These are phyloP conservation scores for Yamadazyma epiphylla DNA, from an alignment of 1,139 yeast species.

Conservation along the genomic window DNA sequence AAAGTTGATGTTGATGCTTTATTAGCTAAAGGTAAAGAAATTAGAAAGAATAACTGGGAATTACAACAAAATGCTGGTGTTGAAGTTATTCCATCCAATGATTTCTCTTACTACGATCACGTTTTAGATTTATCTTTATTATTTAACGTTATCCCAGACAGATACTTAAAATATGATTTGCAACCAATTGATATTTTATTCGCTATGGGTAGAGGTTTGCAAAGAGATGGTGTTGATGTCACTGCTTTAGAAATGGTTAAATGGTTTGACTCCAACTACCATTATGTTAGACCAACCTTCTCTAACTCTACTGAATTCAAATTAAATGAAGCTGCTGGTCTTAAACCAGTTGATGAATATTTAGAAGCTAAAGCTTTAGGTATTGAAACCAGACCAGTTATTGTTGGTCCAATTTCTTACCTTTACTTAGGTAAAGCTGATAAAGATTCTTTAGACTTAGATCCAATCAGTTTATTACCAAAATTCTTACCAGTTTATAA, in stretches of 20 bases:
- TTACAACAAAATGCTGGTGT: constrained; percentile 97
- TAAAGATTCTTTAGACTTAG: constrained; percentile 93
- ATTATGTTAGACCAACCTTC: constrained; percentile 98
- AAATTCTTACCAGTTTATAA: constrained; percentile 90
- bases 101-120: constrained; percentile 97
- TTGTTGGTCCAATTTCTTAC: constrained; percentile 95
- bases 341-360: constrained; percentile 96
- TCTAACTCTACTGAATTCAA: constrained; percentile 93
- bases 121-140: constrained; percentile 88
- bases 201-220: constrained; percentile 99
- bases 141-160: constrained; percentile 94
- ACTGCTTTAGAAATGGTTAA: constrained; percentile 99
- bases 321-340: constrained; percentile 68
- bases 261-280: constrained; percentile 99
- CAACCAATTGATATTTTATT: constrained; percentile 88
- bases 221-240: constrained; percentile 95
- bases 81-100: constrained; percentile 94
- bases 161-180: constrained; percentile 90
- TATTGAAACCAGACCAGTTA: constrained; percentile 93
- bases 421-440: constrained; percentile 95
- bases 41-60: constrained; percentile 97
- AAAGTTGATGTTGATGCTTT: constrained; percentile 85
- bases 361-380: constrained; percentile 97
- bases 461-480: constrained; percentile 84
- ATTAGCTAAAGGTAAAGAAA: constrained; percentile 87